Percentiles rank a stretch among this genome's conserved stretches.
These are phyloP conservation scores for Nigrospora osmanthi DNA, from an alignment of 2,329 filamentous ascomycete species.

Conservation along the genomic window DNA sequence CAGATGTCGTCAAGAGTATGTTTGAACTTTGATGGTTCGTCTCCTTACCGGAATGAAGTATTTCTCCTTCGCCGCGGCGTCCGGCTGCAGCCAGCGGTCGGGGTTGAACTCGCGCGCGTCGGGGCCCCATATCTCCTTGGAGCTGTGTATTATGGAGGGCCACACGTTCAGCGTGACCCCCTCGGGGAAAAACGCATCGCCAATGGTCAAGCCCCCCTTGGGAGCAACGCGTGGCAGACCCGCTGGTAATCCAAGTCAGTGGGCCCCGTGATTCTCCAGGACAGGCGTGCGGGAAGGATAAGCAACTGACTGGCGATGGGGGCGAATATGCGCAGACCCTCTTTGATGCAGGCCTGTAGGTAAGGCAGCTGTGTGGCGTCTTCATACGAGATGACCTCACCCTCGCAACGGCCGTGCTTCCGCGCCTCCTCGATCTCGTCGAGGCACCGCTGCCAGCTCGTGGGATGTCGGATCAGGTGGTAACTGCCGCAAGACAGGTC, in stretches of 20 bases:
- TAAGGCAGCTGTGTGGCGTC: slow-evolving; percentile 13
- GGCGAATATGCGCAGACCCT: slow-evolving; percentile 14
- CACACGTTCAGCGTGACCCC: slow-evolving; percentile 4
- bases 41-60: slow-evolving; percentile 4
- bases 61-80: slow-evolving; percentile 2
- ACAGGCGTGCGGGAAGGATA: not conserved
- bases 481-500: not conserved
- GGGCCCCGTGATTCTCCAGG: not conserved
- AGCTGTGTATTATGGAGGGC: slow-evolving; percentile 3
- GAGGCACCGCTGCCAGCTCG: slow-evolving; percentile 1
- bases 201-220: slow-evolving; percentile 5
- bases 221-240: slow-evolving; percentile 6
- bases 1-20: not conserved
- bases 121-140: slow-evolving; percentile 4
- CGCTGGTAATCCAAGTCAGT: not conserved
- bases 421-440: slow-evolving; percentile 8
- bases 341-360: slow-evolving; percentile 16
- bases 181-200: slow-evolving; percentile 4
- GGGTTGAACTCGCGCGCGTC: slow-evolving; percentile 6
- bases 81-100: slow-evolving; percentile 5
- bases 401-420: slow-evolving; percentile 3
- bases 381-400: slow-evolving; percentile 6
- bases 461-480: slow-evolving; percentile 3
- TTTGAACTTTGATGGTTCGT: not conserved
- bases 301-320: slow-evolving; percentile 7